Evolutionary conservation across 2,329 filamentous ascomycete species (phyloP), one percentile per base, ranked within the genome.

Genomic region (Pseudogymnoascus destructans): DNA sequence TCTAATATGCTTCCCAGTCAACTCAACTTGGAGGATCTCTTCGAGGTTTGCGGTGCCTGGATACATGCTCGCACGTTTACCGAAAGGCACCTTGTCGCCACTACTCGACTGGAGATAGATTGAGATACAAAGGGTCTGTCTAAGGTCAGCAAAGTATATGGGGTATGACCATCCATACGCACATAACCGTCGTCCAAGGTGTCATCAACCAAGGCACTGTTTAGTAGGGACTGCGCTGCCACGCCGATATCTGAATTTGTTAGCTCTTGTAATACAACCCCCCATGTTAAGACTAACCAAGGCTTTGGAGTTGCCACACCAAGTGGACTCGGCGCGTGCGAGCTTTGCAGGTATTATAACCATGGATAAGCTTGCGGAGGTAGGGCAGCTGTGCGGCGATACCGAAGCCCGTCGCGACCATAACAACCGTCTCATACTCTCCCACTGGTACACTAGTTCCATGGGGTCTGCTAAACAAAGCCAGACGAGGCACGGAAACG

Each of bases 21-120:
- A 33, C 32, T 33, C 11, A 6, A 33, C 32, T 33, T 33, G 4
- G 32, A 33, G 32, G 32, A 33, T 33, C 32, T 33, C 32, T 13
- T 33, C 11, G 3, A 33, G 32, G 32, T 33, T 33, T 33, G 32
- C 32, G 0, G 32, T 33, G 32, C 32, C 32, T 33, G 11, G 30
- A 33, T 33, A 33, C 32, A 62, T 58, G 11, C 57, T 61, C 55
- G 54, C 36, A 59, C 56, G 58, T 58, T 61, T 57, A 30, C 60
- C 42, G 57, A 63, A 63, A 25, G 61, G 58, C 46, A 40, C 59
- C 11, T 60, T 38, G 36, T 25, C 15, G 19, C 58, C 60, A 40
- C 58, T 55, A 38, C 57, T 46, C 30, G 32, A 61, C 56, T 61
- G 30, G 23, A 32, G 58, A 36, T 62, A 63, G 36, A 62, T 63